Base-by-base conservation (phyloP, 345 rosid genomes). In the Citrus trifoliata region DNA sequence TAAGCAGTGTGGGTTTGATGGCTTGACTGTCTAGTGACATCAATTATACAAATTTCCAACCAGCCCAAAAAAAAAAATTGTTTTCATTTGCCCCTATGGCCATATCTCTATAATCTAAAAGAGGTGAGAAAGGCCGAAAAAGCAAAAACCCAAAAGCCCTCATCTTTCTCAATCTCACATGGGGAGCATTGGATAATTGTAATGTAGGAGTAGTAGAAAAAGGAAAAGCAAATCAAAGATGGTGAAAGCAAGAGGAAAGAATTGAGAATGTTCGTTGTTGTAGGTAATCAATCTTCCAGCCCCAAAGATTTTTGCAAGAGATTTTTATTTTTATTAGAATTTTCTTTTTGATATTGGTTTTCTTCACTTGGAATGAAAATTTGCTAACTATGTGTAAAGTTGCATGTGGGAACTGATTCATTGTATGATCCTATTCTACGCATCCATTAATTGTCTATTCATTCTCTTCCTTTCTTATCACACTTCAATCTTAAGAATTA, bases 1-100 rank as follows among this genome's bases (percentile, higher is more conserved):
- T 89, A 96, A 96, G 89, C 97, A 93, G 70, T 96, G 99, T 83
- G 99, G 99, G 62, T 96, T 96, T 79, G 99, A 96, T 80, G 99
- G 99, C 68, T 76, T 96, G 78, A 89, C 84, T 73, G 93, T 96
- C 74, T 96, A 75, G 48, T 25, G 7, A 7, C 16, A 2, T 2
- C 13, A 33, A 33, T 70, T 70, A 27, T 19, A 33, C 46, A 55
- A 12, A 53, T 53, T 53, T 53, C 58, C 22, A 4, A 5, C 22
- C 16, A 14, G 0, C 5, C 16, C 4, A 3, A 16, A 51, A 7
- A 14, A 18, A 53, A 18, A 51, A 4, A 0, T 53, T 53, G 58
- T 18, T 53, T 0, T 53, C 7, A 53, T 53, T 53, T 53, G 1
- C 0, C 18, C 18, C 18, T 46, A 13, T 40, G 13, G 46, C 46